Evolutionary conservation across 345 rosid species (phyloP), one percentile per base, ranked within the genome.

Genomic region (Leavenworthia alabamica): DNA sequence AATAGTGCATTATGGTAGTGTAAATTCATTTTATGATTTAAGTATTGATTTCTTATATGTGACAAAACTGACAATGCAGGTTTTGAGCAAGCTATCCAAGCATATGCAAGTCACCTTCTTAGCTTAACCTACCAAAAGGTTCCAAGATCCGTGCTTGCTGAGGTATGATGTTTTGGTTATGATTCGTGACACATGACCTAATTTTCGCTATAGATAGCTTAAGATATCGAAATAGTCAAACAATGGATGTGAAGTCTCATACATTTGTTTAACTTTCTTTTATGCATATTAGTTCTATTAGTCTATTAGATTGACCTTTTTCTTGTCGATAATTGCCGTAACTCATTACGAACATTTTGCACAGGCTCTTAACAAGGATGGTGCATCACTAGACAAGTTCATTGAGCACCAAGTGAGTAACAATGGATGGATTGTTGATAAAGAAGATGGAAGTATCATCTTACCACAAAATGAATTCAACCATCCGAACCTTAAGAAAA

Each of bases 81-180:
- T 63, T 93, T 93, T 72, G 96, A 93, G 75, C 97, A 87, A 80
- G 95, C 97, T 66, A 79, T 93, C 56, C 96, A 84, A 68, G 64
- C 81, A 28, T 94, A 87, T 67, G 90, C 96, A 10, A 66, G 81
- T 77, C 99, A 94, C 69, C 82, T 90, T 48, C 87, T 90, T 66
- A 84, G 95, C 63, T 75, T 90, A 78, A 94, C 92, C 44, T 90
- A 90, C 81, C 95, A 84, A 78, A 94, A 81, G 81, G 80, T 94
- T 71, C 86, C 96, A 3, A 83, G 87, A 80, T 35, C 87, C 67
- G 87, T 93, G 17, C 80, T 93, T 52, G 92, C 97, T 16, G 99
- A 90, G 97, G 99, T 93, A 84, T 73, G 78, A 47, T 56, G 4
- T n/a, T n/a, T 33, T 63, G 3, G 29, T 6, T 55, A 13, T 26